These are phyloP conservation scores for Potentilla sterilis DNA, from an alignment of 306 rosid genomes.

Conservation along the genomic window DNA sequence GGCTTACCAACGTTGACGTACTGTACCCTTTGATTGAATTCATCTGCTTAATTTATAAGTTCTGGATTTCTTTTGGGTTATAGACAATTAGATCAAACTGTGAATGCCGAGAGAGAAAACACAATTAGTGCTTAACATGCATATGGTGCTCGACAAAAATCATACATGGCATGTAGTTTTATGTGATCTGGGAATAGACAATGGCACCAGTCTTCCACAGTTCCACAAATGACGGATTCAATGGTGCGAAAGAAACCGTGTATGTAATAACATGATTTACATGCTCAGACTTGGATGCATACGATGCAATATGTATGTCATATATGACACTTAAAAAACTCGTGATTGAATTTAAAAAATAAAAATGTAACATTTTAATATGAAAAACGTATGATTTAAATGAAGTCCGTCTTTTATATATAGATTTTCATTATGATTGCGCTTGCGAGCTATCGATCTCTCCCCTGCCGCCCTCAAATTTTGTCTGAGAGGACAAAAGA, in stretches of 20 bases:
- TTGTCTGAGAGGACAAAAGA: background rate
- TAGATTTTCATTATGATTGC: background rate
- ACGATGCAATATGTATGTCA: background rate
- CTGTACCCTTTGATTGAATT: background rate
- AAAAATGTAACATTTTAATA: no score
- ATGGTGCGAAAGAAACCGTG: background rate
- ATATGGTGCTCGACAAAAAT: background rate
- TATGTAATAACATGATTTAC: background rate
- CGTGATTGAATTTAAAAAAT: no score
- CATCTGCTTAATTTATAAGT: background rate
- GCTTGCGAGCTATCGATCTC: no score
- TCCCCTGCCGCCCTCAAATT: no score
- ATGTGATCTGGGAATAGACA: background rate
- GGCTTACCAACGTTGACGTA: slow-evolving; percentile 39
- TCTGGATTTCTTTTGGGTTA: background rate
- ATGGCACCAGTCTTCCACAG: background rate
- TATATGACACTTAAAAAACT: background rate
- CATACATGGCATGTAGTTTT: background rate
- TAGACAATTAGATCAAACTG: no score
- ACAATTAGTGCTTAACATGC: background rate
- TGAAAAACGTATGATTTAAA: no score
- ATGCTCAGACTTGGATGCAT: background rate
- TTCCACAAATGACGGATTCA: background rate
- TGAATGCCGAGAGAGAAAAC: background rate
- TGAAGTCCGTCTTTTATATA: no score